Conservation (phyloP, 2,329 filamentous ascomycete genomes). For the Fusarium sp. region DNA sequence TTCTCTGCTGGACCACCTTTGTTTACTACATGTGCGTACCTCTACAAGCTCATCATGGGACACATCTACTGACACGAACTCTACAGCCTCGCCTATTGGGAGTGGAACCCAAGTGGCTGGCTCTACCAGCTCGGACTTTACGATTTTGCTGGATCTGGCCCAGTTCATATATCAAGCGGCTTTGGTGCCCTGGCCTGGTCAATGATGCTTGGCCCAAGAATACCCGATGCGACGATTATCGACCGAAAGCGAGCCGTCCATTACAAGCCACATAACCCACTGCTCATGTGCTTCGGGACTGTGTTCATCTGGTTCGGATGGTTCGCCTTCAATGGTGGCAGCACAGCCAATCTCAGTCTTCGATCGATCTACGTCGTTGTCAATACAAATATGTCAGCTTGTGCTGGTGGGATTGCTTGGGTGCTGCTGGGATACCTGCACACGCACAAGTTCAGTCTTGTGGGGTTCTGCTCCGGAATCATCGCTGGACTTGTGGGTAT, state of each 20-base stretch:
- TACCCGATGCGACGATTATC: constrained; percentile 33
- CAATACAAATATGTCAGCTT: constrained; percentile 70
- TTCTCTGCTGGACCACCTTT: constrained; percentile 73
- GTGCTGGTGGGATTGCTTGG: constrained; percentile 66
- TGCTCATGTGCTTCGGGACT: constrained; percentile 73
- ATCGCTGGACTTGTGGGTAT: constrained; percentile 70
- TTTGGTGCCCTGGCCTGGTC: constrained; percentile 74
- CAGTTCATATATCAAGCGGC: constrained; percentile 73
- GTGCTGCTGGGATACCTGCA: constrained; percentile 64
- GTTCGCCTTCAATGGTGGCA: constrained; percentile 66
- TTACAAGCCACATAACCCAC: constrained; percentile 71
- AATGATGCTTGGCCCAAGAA: constrained; percentile 70
- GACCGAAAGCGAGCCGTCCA: constrained; percentile 39
- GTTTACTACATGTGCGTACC: constrained; percentile 64
- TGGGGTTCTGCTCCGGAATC: constrained; percentile 60
- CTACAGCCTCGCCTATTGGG: constrained; percentile 69
- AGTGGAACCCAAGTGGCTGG: constrained; percentile 76
- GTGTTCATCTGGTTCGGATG: constrained; percentile 75
- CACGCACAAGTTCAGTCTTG: constrained; percentile 49
- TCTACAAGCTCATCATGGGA: fast-evolving
- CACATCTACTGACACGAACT: background rate
- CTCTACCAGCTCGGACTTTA: constrained; percentile 70
- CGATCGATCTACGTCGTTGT: constrained; percentile 67
- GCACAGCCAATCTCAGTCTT: constrained; percentile 64
- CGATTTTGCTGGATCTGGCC: constrained; percentile 73